Evolutionary conservation across 352 stramenopile genomes (phyloP).

Genomic region (Ophiocytium majus): DNA sequence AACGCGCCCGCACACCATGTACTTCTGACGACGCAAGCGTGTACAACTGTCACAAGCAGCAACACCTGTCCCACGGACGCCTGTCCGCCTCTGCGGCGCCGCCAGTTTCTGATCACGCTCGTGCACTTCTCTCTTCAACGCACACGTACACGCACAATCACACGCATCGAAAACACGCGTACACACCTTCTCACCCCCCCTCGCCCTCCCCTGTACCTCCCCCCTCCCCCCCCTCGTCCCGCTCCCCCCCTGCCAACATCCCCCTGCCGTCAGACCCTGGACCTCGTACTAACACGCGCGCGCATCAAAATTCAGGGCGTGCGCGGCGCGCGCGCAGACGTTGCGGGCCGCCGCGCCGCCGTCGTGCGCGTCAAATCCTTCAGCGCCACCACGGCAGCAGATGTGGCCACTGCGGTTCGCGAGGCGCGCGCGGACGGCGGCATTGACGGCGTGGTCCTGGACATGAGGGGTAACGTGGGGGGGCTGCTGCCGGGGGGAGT

Average conservation of each 20-base stretch:
- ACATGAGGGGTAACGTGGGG: conserved; percentile 64
- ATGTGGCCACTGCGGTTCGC: conserved; percentile 57
- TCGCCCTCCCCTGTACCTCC: not conserved
- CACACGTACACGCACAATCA: too few relatives aligned
- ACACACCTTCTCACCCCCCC: too few relatives aligned
- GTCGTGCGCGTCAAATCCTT: conserved; percentile 56
- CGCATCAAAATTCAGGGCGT: conserved; percentile 25
- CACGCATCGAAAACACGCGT: too few relatives aligned
- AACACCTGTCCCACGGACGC: too few relatives aligned
- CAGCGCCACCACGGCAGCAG: conserved; percentile 48
- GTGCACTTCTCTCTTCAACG: too few relatives aligned
- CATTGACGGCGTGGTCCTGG: conserved; percentile 64
- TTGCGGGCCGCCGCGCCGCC: not conserved
- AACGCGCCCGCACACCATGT: too few relatives aligned
- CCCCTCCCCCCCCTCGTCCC: not conserved
- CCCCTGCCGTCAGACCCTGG: not conserved
- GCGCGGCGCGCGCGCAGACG: not conserved
- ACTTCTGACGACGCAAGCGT: too few relatives aligned
- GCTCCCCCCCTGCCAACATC: too few relatives aligned
- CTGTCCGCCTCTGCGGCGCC: too few relatives aligned
- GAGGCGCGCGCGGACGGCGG: conserved; percentile 58
- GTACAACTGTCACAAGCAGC: too few relatives aligned
- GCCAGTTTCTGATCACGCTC: too few relatives aligned
- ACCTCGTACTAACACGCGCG: conserved; percentile 2
- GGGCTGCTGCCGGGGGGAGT: conserved; percentile 56